phyloP scores from a whole-genome alignment of 2,329 filamentous ascomycete genomes.

The Sclerotinia minor region DNA sequence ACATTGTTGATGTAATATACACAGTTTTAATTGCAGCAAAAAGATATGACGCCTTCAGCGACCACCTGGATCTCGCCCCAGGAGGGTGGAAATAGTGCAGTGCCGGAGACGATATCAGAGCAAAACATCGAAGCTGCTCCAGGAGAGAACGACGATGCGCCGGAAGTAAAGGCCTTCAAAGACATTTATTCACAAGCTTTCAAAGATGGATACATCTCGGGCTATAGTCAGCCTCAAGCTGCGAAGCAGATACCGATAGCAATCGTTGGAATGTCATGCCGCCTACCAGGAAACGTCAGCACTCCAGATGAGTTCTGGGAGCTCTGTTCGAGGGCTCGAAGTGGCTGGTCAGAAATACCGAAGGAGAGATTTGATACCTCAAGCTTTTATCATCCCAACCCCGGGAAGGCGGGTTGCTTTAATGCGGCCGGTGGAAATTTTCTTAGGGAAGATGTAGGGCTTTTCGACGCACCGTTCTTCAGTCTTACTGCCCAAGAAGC shows the following conservation, averaged over 20 bases:
- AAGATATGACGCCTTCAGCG: constrained; percentile 39
- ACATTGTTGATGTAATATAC: constrained; percentile 3
- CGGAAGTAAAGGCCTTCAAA: constrained; percentile 22
- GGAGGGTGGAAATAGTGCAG: constrained; percentile 22
- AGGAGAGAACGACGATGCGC: neutral
- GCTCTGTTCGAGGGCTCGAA: constrained; percentile 62
- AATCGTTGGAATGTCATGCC: constrained; percentile 53
- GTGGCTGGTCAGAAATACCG: constrained; percentile 25
- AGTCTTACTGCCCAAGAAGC: constrained; percentile 32
- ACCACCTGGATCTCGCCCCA: constrained; percentile 35
- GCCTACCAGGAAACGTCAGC: constrained; percentile 51
- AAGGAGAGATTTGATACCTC: constrained; percentile 23
- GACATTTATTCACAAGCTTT: constrained; percentile 23
- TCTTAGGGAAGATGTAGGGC: constrained; percentile 21
- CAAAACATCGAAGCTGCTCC: constrained; percentile 8
- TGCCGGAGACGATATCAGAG: neutral
- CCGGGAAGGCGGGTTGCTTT: constrained; percentile 22
- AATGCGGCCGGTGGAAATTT: constrained; percentile 21
- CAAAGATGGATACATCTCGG: constrained; percentile 25
- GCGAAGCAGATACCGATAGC: constrained; percentile 44
- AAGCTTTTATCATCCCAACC: constrained; percentile 25
- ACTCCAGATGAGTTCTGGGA: constrained; percentile 68
- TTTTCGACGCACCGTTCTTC: constrained; percentile 23
- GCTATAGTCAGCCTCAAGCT: constrained; percentile 20
- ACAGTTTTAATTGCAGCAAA: constrained; percentile 24